phyloP scores from a whole-genome alignment of 352 stramenopile genomes.

The Globisporangium cylindrosporum region DNA sequence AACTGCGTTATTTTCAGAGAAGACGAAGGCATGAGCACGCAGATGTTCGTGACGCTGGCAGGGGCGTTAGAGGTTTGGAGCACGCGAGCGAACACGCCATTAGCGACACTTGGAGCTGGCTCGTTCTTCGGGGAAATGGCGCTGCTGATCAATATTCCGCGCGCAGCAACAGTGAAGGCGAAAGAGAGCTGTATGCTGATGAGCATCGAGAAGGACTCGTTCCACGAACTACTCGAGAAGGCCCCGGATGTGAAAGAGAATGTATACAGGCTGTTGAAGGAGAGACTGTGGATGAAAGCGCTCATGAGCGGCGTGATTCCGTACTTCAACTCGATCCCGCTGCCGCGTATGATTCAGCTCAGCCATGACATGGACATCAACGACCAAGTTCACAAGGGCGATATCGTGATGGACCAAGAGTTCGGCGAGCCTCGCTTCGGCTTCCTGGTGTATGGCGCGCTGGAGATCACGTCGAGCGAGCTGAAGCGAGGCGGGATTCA shows the following conservation, averaged over 20 bases:
- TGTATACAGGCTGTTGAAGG: constrained; percentile 62
- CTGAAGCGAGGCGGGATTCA: constrained; percentile 24
- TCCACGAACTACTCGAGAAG: constrained; percentile 59
- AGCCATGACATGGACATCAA: constrained; percentile 62
- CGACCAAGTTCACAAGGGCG: constrained; percentile 57
- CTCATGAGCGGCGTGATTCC: constrained; percentile 71
- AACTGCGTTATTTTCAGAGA: constrained; percentile 70
- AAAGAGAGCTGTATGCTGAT: constrained; percentile 76
- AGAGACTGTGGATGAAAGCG: constrained; percentile 65
- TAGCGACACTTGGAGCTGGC: constrained; percentile 62
- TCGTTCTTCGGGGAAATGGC: constrained; percentile 86
- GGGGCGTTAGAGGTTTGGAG: constrained; percentile 64
- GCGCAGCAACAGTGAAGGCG: constrained; percentile 62
- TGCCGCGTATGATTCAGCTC: constrained; percentile 50
- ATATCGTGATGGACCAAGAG: constrained; percentile 54
- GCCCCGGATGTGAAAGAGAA: constrained; percentile 48
- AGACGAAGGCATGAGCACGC: constrained; percentile 72
- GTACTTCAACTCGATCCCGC: constrained; percentile 59
- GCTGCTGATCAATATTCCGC: constrained; percentile 73
- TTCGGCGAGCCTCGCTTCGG: constrained; percentile 36
- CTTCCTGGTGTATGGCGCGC: constrained; percentile 64
- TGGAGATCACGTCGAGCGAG: constrained; percentile 58
- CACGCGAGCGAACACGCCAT: constrained; percentile 33
- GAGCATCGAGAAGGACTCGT: constrained; percentile 74
- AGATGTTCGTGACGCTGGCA: constrained; percentile 78